Percentiles rank a stretch among this genome's conserved stretches.
Conservation (phyloP, 306 rosid species). For the Cucumis hystrix region DNA sequence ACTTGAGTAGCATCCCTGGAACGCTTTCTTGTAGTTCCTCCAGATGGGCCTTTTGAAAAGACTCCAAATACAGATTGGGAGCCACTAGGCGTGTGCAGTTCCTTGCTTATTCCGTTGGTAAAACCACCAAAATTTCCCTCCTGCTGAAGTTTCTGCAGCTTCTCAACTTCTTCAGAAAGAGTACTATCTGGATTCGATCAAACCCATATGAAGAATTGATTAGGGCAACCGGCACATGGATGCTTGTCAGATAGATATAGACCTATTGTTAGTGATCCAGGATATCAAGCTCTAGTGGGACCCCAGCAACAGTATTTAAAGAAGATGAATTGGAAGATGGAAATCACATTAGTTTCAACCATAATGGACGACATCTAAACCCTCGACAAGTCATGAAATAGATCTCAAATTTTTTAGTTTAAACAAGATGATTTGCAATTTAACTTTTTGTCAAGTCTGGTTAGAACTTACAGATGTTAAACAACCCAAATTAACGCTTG, state of each 20-base stretch:
- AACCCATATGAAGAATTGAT: background rate
- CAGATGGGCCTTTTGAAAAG: constrained; percentile 19
- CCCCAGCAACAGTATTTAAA: background rate
- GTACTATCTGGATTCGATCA: constrained; percentile 31
- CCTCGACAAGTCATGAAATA: background rate
- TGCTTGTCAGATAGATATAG: background rate
- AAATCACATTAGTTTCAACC: background rate
- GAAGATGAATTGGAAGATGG: background rate
- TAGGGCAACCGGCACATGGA: background rate
- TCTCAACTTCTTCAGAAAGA: constrained; percentile 57
- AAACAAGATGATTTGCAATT: background rate
- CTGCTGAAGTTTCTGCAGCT: constrained; percentile 28
- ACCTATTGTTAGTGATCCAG: background rate
- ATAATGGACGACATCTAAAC: background rate
- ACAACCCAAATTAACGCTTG: background rate
- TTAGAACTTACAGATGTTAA: background rate
- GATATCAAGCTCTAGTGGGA: background rate
- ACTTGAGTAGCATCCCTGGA: constrained; percentile 22
- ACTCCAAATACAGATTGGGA: constrained; percentile 10
- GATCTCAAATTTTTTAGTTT: background rate
- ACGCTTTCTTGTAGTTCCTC: constrained; percentile 35
- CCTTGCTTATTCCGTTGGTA: constrained; percentile 11
- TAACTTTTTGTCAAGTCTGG: background rate
- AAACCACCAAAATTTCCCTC: constrained; percentile 23
- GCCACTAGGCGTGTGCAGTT: constrained; percentile 10